These are phyloP conservation scores for Boechera stricta DNA, from an alignment of 345 rosid genomes.

Conservation along the genomic window DNA sequence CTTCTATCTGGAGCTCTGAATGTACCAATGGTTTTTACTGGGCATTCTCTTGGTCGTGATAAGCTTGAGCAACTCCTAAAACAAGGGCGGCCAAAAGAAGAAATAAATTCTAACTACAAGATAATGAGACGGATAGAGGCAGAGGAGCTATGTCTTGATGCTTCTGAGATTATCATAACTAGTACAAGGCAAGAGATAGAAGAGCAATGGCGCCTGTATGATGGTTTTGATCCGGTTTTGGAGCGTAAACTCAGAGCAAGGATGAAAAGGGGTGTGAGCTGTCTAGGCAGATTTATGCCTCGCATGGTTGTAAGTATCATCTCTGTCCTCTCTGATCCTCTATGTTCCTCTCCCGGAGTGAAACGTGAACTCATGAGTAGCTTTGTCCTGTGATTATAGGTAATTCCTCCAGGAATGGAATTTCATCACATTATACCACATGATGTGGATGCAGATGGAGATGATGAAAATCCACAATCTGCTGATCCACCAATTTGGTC, in stretches of 20 bases:
- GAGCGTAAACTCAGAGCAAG: slow-evolving; percentile 79
- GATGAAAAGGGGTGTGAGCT: slow-evolving; percentile 73
- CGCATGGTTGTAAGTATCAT: slow-evolving; percentile 70
- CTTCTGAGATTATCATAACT: slow-evolving; percentile 73
- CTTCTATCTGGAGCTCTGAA: slow-evolving; percentile 82
- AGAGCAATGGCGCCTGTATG: slow-evolving; percentile 81
- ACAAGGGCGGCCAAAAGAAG: slow-evolving; percentile 79
- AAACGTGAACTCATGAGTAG: slow-evolving; percentile 13
- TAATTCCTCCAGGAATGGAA: slow-evolving; percentile 98
- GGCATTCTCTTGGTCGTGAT: slow-evolving; percentile 85
- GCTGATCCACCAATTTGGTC: slow-evolving; percentile 85
- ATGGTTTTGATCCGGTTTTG: slow-evolving; percentile 73
- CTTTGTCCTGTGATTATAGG: slow-evolving; percentile 49
- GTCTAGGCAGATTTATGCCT: slow-evolving; percentile 80
- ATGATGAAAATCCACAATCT: slow-evolving; percentile 64
- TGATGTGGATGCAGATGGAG: slow-evolving; percentile 77
- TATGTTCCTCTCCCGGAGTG: background rate
- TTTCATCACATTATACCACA: slow-evolving; percentile 79
- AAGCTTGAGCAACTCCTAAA: slow-evolving; percentile 75
- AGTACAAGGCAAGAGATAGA: slow-evolving; percentile 82
- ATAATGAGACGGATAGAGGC: slow-evolving; percentile 82
- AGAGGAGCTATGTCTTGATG: slow-evolving; percentile 74
- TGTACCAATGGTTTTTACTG: slow-evolving; percentile 87
- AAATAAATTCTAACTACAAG: slow-evolving; percentile 65
- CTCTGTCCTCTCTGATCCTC: slow-evolving; percentile 17